Base-by-base conservation (phyloP, 805 yeast genomes). In the Candida piceae region DNA sequence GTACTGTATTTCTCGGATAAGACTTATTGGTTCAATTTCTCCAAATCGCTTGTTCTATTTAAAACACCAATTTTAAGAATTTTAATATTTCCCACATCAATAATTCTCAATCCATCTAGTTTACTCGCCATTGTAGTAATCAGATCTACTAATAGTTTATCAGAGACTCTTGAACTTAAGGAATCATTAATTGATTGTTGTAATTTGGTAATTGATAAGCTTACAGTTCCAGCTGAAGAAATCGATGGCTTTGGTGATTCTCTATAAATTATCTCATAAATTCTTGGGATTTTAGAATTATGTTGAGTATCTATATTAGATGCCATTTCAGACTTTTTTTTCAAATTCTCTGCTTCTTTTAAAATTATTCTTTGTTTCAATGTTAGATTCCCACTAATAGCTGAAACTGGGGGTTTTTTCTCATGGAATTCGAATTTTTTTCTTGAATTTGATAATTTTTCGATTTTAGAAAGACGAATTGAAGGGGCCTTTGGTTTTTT, bases 281-380 rank as follows among this genome's bases (percentile, higher is more conserved):
- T 38, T 7, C 25, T 15, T 2, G 29, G 31, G 38, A 52, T 22
- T 28, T 53, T 53, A 3, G 57, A 49, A 5, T 42, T 41, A 12
- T 49, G 29, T 12, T 36, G 26, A 12, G 34, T 29, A 4, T 37
- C 36, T 18, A 18, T n/a, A 25, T 27, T 38, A 5, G 24, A 25
- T 9, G 29, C 11, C 13, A 31, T 34, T 7, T 40, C 24, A 12
- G 42, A 41, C 1, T 36, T 39, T 6, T 42, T 31, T 13, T 36
- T 50, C 12, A 11, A 11, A 7, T 17, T 29, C 12, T 40, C 45
- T 16, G 49, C 46, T 38, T 70, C 72, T 44, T 63, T 67, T 29
- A 49, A 38, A 35, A 54, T 57, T 32, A 69, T 66, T 31, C 74
- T 51, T 29, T 70, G 69, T 10, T 69, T 41, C 5, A 70, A 45